phyloP scores from a whole-genome alignment of 345 rosid genomes.

The Microcos paniculata region DNA sequence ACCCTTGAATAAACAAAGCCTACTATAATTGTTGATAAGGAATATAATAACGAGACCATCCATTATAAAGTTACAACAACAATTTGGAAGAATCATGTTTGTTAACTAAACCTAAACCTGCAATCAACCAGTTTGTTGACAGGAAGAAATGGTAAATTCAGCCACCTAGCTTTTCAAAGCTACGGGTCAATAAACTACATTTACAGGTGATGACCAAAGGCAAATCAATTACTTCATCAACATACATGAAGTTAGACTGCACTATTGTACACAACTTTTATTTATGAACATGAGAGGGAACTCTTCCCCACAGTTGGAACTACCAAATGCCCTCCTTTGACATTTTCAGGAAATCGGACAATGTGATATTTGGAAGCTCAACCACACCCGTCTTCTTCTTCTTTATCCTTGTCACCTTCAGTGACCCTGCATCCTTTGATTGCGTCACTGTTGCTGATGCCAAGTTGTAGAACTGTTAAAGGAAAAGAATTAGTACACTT shows the following conservation, averaged over 20 bases:
- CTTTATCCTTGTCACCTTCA: slow-evolving; percentile 64
- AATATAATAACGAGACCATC: not conserved
- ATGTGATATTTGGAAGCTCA: slow-evolving; percentile 61
- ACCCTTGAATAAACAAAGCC: not conserved
- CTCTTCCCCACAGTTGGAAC: slow-evolving; percentile 1
- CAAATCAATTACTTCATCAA: slow-evolving; percentile 7
- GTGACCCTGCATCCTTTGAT: slow-evolving; percentile 36
- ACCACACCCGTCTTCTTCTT: slow-evolving; percentile 45
- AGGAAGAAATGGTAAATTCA: not conserved
- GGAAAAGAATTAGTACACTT: slow-evolving; percentile 1
- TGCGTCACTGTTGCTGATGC: slow-evolving; percentile 61
- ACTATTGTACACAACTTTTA: slow-evolving; percentile 9
- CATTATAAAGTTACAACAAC: not conserved
- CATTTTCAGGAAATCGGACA: slow-evolving; percentile 71
- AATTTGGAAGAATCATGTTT: not conserved
- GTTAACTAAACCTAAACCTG: not conserved
- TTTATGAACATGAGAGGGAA: slow-evolving; percentile 19
- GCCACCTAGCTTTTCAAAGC: slow-evolving; percentile 8
- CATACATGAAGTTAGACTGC: slow-evolving; percentile 4
- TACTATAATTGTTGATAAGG: not conserved
- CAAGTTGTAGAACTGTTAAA: slow-evolving; percentile 77
- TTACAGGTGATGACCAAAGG: slow-evolving; percentile 8
- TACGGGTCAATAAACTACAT: slow-evolving; percentile 11
- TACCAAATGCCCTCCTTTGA: slow-evolving; percentile 87
- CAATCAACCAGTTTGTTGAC: slow-evolving; percentile 4